A percentile compares a stretch with the other conserved stretches of the same genome.
Conservation (phyloP, 2,329 filamentous ascomycete genomes). For the Aspergillus japonicus region DNA sequence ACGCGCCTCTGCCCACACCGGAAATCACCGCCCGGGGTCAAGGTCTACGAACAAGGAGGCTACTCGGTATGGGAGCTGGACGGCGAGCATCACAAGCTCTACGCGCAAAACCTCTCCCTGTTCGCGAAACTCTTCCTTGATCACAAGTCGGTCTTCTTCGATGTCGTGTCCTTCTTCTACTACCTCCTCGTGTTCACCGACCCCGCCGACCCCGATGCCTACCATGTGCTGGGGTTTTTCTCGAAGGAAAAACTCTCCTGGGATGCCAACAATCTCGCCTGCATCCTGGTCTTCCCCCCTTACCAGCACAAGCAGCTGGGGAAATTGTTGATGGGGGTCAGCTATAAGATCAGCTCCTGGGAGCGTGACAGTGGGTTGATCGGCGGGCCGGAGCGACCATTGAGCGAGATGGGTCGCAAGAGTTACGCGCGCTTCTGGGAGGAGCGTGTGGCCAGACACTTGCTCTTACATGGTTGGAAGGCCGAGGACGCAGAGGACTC, state of each 20-base stretch:
- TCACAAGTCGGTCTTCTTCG: constrained; percentile 98
- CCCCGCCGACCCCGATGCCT: constrained; percentile 40
- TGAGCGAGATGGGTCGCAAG: constrained; percentile 78
- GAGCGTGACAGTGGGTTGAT: constrained; percentile 66
- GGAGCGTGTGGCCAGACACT: constrained; percentile 72
- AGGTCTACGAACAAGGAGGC: constrained; percentile 74
- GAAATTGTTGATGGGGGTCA: constrained; percentile 84
- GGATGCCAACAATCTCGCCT: constrained; percentile 97
- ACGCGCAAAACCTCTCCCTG: constrained; percentile 91
- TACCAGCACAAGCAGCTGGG: constrained; percentile 92
- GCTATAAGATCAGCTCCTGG: constrained; percentile 83
- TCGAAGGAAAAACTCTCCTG: constrained; percentile 98
- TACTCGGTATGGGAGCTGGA: constrained; percentile 93
- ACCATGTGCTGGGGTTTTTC: constrained; percentile 88
- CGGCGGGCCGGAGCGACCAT: constrained; percentile 90
- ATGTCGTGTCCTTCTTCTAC: constrained; percentile 91
- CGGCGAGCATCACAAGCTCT: constrained; percentile 82
- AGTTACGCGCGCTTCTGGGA: constrained; percentile 87
- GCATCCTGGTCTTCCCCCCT: constrained; percentile 91
- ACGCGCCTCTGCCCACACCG: constrained; percentile 54
- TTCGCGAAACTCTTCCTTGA: constrained; percentile 98
- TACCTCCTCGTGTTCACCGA: constrained; percentile 80
- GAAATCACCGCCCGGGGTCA: constrained; percentile 62
- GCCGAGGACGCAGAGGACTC: constrained; percentile 28
- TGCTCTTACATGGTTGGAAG: constrained; percentile 47